Evolutionary conservation across 192 early-diverging fungal genomes (phyloP), one percentile per base, ranked within the genome.

Genomic region (Kappamyces sp.): DNA sequence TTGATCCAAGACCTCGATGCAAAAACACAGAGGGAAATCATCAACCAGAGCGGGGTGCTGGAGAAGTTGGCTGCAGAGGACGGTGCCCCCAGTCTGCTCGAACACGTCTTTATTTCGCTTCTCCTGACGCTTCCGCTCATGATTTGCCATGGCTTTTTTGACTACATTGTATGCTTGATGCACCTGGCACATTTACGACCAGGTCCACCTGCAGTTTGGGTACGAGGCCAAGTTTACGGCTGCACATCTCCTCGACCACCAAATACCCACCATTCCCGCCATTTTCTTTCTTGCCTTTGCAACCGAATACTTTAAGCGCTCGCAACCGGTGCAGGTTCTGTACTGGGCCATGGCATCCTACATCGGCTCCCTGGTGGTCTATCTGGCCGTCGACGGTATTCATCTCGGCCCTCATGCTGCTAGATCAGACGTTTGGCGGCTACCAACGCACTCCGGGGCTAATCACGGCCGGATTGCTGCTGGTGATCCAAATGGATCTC

Each of bases 401-500:
- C n/a, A n/a, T n/a, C n/a, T n/a, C n/a, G n/a, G n/a, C n/a, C n/a
- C n/a, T n/a, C n/a, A n/a, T n/a, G n/a, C n/a, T n/a, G n/a, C n/a
- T n/a, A n/a, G n/a, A n/a, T n/a, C n/a, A n/a, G n/a, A n/a, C n/a
- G n/a, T n/a, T n/a, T n/a, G n/a, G n/a, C n/a, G n/a, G n/a, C n/a
- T n/a, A n/a, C n/a, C n/a, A n/a, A 45, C 11, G 11, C 15, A n/a
- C 11, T 45, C 11, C 9, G 6, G 50, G 50, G 4, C 40, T 29
- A 3, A 39, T 31, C 3, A 52, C 50, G 3, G 36, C 40, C 11
- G 50, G 50, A 29, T 3, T 52, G 2, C 22, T 52, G 50, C n/a
- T 52, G 30, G 50, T 52, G 9, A 52, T 52, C n/a, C 50, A 52
- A 22, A 52, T 52, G 50, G 50, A 52, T 29, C 22, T 52, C 3